A percentile compares a stretch with the other conserved stretches of the same genome.
These are phyloP conservation scores for Malus hybrid DNA, from an alignment of 331 rosid species.

Conservation along the genomic window DNA sequence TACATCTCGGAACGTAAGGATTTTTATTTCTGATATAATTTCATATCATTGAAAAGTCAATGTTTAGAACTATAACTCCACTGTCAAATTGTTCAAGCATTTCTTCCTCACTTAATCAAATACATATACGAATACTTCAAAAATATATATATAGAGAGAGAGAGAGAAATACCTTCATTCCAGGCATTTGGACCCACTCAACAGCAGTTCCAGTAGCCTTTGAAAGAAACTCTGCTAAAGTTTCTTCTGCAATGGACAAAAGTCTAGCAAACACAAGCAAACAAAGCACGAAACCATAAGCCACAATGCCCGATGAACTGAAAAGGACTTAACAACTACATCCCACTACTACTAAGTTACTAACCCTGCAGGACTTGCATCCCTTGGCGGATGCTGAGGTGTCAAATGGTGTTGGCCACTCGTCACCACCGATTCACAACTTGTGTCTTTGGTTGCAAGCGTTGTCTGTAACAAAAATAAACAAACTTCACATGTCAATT, in stretches of 20 bases:
- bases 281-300: constrained; percentile 28
- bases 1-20: not conserved
- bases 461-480: constrained; percentile 41
- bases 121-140: too few species aligned
- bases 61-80: not conserved
- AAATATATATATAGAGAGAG: not conserved
- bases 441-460: constrained; percentile 90
- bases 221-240: constrained; percentile 99
- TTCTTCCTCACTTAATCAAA: not conserved
- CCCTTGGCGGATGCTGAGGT: constrained; percentile 95
- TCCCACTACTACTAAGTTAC: constrained; percentile 26
- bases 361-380: constrained; percentile 99
- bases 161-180: constrained; percentile 78
- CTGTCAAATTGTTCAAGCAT: not conserved
- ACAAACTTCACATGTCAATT: constrained; percentile 11
- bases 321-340: constrained; percentile 50
- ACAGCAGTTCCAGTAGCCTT: constrained; percentile 99
- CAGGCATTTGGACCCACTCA: constrained; percentile 99
- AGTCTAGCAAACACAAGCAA: constrained; percentile 53
- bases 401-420: constrained; percentile 94
- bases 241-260: constrained; percentile 99
- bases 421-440: constrained; percentile 94
- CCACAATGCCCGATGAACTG: constrained; percentile 28
- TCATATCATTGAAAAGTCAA: not conserved
- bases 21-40: not conserved